Conservation (phyloP, 2,329 filamentous ascomycete genomes). For the Xenoacremonium recifei region DNA sequence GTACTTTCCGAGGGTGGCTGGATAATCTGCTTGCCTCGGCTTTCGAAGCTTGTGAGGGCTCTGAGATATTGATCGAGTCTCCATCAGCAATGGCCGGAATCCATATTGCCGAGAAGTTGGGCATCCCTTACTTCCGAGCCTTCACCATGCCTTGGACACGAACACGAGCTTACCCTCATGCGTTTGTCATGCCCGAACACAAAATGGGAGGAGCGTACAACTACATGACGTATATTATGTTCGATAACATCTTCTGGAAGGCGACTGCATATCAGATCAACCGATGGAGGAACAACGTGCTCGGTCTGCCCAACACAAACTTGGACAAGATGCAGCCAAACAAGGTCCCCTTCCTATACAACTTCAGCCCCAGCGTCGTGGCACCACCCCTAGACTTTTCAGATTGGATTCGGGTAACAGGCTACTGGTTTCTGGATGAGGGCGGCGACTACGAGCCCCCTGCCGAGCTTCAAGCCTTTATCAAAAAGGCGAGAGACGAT, state of each 20-base stretch:
- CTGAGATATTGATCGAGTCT: conserved; percentile 89
- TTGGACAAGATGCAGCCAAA: conserved; percentile 92
- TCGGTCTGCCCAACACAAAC: conserved; percentile 76
- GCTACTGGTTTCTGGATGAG: conserved; percentile 97
- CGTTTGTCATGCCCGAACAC: conserved; percentile 87
- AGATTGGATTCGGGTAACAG: conserved; percentile 96
- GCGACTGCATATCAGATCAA: conserved; percentile 90
- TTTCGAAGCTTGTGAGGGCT: conserved; percentile 80
- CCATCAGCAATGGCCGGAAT: conserved; percentile 97
- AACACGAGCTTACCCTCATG: conserved; percentile 92
- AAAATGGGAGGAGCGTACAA: conserved; percentile 97
- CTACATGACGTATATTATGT: conserved; percentile 91
- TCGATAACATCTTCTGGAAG: conserved; percentile 96
- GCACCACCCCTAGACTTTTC: conserved; percentile 91
- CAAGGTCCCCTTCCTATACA: conserved; percentile 98
- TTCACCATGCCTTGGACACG: conserved; percentile 99
- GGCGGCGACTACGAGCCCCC: conserved; percentile 69
- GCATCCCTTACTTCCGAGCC: conserved; percentile 92
- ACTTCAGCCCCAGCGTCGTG: conserved; percentile 94
- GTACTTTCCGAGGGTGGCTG: conserved; percentile 91
- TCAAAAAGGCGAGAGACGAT: conserved; percentile 76
- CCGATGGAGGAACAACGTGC: conserved; percentile 79
- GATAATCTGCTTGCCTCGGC: conserved; percentile 82
- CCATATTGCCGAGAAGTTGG: conserved; percentile 90
- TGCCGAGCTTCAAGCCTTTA: conserved; percentile 74